Base-by-base conservation (phyloP, 2,329 filamentous ascomycete genomes). In the Myrmaecium sp. region DNA sequence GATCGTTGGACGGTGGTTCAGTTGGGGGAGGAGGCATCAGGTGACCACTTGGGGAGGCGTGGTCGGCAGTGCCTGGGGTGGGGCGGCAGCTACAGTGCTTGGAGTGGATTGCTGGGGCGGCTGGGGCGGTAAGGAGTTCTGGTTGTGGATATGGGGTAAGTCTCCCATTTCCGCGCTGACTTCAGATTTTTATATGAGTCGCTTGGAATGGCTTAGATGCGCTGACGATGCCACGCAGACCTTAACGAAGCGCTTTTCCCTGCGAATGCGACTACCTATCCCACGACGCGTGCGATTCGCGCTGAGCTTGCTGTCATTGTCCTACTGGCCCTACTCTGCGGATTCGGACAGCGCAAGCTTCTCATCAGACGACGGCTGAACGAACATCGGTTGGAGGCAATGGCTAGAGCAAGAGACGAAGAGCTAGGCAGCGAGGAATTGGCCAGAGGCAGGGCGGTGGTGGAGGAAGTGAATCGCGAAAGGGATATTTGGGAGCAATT, bases 91-190 rank as follows among this genome's bases (percentile, higher is more conserved):
- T 3, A 62, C 76, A 1, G 67, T 92, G 9, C 53, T 95, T 3
- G 86, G 86, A 3, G 78, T 95, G 31, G 86, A 95, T 47, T 92
- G 82, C 50, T 91, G 86, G 41, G 86, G 74, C 41, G 64, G 72
- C 34, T 82, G 83, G n/a, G 86, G 86, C 0, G 57, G 92, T 40
- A 94, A 93, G 49, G 86, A 95, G 48, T 94, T 94, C 39, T 95
- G 86, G 86, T 66, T 81, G 5, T 95, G 91, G 47, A 63, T 92
- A 19, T 95, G 86, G 86, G 58, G 66, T 69, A 47, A 49, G 63
- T 47, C 10, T 31, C 11, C 14, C 15, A 13, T 23, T 29, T 14
- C 14, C 5, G 12, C 16, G 12, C n/a, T 5, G 15, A 9, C 8
- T 13, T 18, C 7, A 21, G 25, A 17, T 10, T 28, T 4, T 30